Evolutionary conservation across 2,329 filamentous ascomycete species (phyloP).

Genomic region (Aspergillus bombycis): DNA sequence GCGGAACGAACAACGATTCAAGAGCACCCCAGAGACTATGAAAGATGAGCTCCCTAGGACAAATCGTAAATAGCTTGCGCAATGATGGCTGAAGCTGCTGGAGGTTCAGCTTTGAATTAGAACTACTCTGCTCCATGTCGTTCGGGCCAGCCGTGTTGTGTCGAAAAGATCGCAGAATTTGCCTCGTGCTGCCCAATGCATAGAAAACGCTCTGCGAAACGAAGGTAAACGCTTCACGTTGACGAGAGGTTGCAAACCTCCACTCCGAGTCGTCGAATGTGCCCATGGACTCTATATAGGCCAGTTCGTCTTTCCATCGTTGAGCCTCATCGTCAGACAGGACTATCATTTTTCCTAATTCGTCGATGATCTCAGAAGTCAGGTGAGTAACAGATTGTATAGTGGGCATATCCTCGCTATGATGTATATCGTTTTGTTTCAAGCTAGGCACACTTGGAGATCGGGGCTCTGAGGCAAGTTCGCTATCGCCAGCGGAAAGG

Average conservation of each 20-base stretch:
- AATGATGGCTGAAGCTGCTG: slow-evolving; percentile 37
- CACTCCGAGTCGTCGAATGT: slow-evolving; percentile 42
- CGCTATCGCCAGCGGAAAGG: slow-evolving; percentile 12
- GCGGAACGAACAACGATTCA: slow-evolving; percentile 44
- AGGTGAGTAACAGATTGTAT: slow-evolving; percentile 42
- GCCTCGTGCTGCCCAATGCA: slow-evolving; percentile 43
- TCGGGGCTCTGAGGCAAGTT: slow-evolving; percentile 20
- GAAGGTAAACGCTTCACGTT: slow-evolving; percentile 45
- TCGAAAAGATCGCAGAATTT: slow-evolving; percentile 47
- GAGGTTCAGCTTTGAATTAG: slow-evolving; percentile 31
- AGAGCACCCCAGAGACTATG: slow-evolving; percentile 47
- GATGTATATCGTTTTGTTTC: slow-evolving; percentile 16
- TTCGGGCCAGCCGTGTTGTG: slow-evolving; percentile 17
- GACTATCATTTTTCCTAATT: slow-evolving; percentile 40
- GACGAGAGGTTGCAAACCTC: slow-evolving; percentile 40
- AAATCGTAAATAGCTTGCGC: slow-evolving; percentile 39
- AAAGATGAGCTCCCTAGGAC: slow-evolving; percentile 45
- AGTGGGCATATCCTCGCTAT: slow-evolving; percentile 16
- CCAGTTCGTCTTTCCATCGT: slow-evolving; percentile 42
- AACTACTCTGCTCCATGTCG: slow-evolving; percentile 5
- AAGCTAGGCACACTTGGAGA: slow-evolving; percentile 25
- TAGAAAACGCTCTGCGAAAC: slow-evolving; percentile 50
- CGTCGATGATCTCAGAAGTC: slow-evolving; percentile 41
- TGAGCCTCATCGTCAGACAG: slow-evolving; percentile 41
- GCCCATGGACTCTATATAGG: slow-evolving; percentile 39